Evolutionary conservation across 768 basidiomycete genomes (phyloP).

Genomic region (Tephrocybe sp.): DNA sequence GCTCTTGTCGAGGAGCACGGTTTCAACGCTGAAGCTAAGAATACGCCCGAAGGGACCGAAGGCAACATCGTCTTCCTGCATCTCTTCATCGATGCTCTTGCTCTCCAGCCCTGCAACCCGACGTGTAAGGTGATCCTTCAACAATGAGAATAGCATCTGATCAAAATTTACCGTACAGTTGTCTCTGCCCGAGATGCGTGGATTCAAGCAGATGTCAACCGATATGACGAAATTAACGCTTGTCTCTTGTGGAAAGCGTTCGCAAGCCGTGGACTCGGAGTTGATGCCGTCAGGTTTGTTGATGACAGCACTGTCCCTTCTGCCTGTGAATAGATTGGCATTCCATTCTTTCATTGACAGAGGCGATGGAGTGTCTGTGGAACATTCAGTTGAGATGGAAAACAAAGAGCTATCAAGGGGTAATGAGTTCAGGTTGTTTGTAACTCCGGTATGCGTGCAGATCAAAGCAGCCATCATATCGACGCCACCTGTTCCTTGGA

Average conservation of each 20-base stretch:
- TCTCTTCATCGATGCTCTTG: slow-evolving; percentile 37
- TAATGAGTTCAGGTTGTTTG: no score
- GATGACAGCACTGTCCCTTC: not conserved
- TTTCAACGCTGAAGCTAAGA: slow-evolving; percentile 4
- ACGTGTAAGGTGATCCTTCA: slow-evolving; percentile 29
- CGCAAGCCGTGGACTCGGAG: slow-evolving; percentile 38
- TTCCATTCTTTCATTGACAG: no score
- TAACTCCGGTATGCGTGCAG: no score
- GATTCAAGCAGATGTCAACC: slow-evolving; percentile 41
- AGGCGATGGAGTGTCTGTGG: no score
- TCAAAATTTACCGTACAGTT: no score
- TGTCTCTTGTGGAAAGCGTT: slow-evolving; percentile 41
- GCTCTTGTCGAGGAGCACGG: slow-evolving; percentile 15
- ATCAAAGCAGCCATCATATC: no score
- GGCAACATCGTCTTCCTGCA: slow-evolving; percentile 39
- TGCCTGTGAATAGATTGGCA: not conserved
- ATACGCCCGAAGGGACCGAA: slow-evolving; percentile 25
- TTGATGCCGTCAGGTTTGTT: not conserved
- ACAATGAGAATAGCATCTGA: no score
- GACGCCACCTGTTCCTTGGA: no score
- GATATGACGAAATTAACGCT: slow-evolving; percentile 35
- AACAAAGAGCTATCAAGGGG: no score
- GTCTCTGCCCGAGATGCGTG: slow-evolving; percentile 35
- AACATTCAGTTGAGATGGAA: no score
- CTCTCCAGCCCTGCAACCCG: slow-evolving; percentile 35